A percentile compares a stretch with the other conserved stretches of the same genome.
Evolutionary conservation across 805 yeast genomes (phyloP).

Genomic region (Candida maris): DNA sequence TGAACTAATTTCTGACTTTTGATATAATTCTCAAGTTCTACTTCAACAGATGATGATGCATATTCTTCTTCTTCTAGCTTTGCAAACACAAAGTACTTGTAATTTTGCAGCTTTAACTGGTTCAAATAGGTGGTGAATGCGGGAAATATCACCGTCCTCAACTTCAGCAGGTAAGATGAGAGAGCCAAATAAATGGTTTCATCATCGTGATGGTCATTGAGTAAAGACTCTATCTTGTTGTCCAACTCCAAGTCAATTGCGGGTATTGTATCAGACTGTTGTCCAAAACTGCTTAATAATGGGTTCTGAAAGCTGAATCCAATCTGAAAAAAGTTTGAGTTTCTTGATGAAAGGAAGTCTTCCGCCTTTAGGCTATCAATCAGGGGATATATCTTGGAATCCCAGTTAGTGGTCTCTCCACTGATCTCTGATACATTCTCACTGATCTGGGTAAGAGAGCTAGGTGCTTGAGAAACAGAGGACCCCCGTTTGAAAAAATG

Average conservation of each 20-base stretch:
- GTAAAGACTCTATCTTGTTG: conserved; percentile 12
- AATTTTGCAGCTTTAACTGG: conserved; percentile 18
- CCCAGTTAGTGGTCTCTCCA: conserved; percentile 7
- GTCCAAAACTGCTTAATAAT: neutral
- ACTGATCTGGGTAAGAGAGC: conserved; percentile 6
- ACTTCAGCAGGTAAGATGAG: conserved; percentile 21
- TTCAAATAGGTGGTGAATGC: conserved; percentile 22
- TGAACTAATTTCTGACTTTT: conserved; percentile 23
- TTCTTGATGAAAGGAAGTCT: conserved; percentile 10
- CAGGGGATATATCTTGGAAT: conserved; percentile 14
- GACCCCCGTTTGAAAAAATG: conserved; percentile 19
- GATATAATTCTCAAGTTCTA: conserved; percentile 24
- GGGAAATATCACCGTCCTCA: conserved; percentile 20
- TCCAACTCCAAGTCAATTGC: conserved; percentile 22
- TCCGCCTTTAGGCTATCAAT: conserved; percentile 9
- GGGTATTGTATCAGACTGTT: conserved; percentile 9
- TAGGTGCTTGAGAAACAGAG: conserved; percentile 5
- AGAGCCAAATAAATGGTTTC: conserved; percentile 23
- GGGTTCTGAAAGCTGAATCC: conserved; percentile 17
- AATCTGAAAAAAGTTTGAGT: conserved; percentile 23
- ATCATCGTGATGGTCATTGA: conserved; percentile 29
- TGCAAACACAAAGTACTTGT: conserved; percentile 16
- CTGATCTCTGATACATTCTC: neutral
- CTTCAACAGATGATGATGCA: conserved; percentile 9
- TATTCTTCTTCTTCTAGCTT: conserved; percentile 24